Percentiles rank a stretch among this genome's conserved stretches.
Evolutionary conservation across 2,329 filamentous ascomycete species (phyloP).

Genomic region (Xylariaceae sp.): DNA sequence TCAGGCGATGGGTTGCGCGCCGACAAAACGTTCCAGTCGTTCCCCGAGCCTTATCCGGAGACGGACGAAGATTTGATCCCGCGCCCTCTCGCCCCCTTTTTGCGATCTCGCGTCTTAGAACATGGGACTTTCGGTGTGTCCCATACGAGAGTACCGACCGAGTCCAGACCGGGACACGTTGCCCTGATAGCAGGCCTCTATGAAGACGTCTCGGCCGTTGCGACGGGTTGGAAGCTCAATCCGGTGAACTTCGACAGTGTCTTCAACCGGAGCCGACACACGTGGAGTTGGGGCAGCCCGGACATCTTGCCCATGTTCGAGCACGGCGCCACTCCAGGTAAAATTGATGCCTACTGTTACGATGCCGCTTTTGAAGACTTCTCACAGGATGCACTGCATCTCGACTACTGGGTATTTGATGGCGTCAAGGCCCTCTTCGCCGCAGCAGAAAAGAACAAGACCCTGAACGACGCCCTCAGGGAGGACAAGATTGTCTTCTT

Average conservation of each 20-base stretch:
- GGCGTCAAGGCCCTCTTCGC: conserved; percentile 82
- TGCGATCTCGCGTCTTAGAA: conserved; percentile 81
- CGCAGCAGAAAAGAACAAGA: conserved; percentile 70
- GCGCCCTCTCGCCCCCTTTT: conserved; percentile 80
- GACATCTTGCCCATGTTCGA: conserved; percentile 98
- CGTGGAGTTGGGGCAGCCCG: conserved; percentile 98
- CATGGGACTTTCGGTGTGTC: conserved; percentile 96
- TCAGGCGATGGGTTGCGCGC: conserved; percentile 85
- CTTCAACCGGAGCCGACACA: conserved; percentile 93
- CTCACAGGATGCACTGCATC: conserved; percentile 68
- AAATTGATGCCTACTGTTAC: conserved; percentile 84
- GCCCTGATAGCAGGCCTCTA: conserved; percentile 94
- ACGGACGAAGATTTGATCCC: conserved; percentile 61
- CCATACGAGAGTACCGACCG: conserved; percentile 92
- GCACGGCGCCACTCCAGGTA: conserved; percentile 79
- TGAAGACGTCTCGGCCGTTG: conserved; percentile 95
- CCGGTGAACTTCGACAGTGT: conserved; percentile 98
- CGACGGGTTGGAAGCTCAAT: conserved; percentile 97
- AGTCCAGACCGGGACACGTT: conserved; percentile 93
- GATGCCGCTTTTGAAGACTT: conserved; percentile 84
- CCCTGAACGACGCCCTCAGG: conserved; percentile 64
- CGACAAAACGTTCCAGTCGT: conserved; percentile 94
- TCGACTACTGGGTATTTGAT: conserved; percentile 96
- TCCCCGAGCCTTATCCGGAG: conserved; percentile 76
- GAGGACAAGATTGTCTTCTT: conserved; percentile 93